A percentile compares a stretch with the other conserved stretches of the same genome.
Evolutionary conservation across 2,329 filamentous ascomycete species (phyloP).

Genomic region (Gaeumannomyces tritici): DNA sequence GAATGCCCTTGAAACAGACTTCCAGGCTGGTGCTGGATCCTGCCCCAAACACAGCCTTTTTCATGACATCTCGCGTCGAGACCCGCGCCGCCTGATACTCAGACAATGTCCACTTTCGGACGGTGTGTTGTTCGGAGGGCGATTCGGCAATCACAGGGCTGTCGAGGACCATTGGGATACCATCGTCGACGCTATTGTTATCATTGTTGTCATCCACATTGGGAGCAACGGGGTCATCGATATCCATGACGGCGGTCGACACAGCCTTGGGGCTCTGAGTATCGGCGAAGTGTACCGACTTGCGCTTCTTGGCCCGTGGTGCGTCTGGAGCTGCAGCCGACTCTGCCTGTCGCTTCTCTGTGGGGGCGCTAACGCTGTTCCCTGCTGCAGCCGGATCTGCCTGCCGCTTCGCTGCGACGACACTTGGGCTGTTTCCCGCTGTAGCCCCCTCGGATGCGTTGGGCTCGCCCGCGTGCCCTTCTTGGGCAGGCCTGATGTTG

Average conservation of each 20-base stretch:
- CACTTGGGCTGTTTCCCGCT: too few relatives aligned
- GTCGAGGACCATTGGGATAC: neutral
- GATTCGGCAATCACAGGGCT: neutral
- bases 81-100: neutral
- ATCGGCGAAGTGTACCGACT: constrained; percentile 26
- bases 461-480: too few relatives aligned
- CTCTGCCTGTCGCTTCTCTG: neutral
- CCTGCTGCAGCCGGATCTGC: neutral
- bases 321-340: neutral
- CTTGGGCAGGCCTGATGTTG: neutral
- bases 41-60: constrained; percentile 7
- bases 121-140: neutral
- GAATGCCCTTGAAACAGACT: constrained; percentile 16
- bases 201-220: neutral
- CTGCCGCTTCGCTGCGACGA: neutral
- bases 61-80: neutral
- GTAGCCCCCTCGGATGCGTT: too few relatives aligned
- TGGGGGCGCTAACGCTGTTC: neutral
- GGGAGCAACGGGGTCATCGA: neutral
- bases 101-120: neutral
- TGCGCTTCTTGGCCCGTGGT: constrained; percentile 18
- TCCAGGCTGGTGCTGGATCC: constrained; percentile 6
- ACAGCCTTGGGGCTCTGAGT: constrained; percentile 5
- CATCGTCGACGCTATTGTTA: neutral
- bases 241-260: neutral